A percentile compares a stretch with the other conserved stretches of the same genome.
Evolutionary conservation across 192 early-diverging fungal genomes (phyloP).

Genomic region (Dissophora ornata): DNA sequence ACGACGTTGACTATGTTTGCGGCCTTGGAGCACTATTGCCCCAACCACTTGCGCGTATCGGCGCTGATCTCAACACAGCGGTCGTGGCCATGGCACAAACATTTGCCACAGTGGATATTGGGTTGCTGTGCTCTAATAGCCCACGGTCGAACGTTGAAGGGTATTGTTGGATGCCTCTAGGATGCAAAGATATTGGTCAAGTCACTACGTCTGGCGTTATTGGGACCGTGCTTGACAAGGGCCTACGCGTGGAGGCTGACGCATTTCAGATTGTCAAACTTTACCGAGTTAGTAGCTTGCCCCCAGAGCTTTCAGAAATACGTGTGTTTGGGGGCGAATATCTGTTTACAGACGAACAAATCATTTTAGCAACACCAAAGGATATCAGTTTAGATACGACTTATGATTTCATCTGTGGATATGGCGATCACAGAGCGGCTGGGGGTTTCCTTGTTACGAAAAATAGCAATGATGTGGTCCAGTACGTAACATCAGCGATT

Average conservation of each 20-base stretch:
- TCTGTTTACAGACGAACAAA: too few relatives aligned
- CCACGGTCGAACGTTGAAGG: neutral
- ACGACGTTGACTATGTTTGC: constrained; percentile 8
- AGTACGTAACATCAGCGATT: too few relatives aligned
- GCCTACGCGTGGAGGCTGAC: neutral
- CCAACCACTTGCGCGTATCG: neutral
- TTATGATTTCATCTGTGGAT: too few relatives aligned
- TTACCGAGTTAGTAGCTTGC: too few relatives aligned
- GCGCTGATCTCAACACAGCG: neutral
- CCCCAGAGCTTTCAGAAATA: too few relatives aligned
- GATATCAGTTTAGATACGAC: too few relatives aligned
- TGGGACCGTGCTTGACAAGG: neutral
- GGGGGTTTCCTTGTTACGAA: too few relatives aligned
- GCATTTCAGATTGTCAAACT: neutral
- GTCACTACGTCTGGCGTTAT: neutral
- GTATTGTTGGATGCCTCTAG: constrained; percentile 9
- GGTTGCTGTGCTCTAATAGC: neutral
- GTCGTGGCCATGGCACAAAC: neutral
- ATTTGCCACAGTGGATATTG: neutral
- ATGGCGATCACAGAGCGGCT: too few relatives aligned
- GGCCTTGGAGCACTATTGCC: constrained; percentile 8
- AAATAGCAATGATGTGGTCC: too few relatives aligned
- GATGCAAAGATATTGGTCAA: constrained; percentile 2
- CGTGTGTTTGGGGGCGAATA: too few relatives aligned
- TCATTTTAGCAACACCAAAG: too few relatives aligned